Base-by-base conservation (phyloP, 805 yeast species). In the Metschnikowia shivogae region DNA sequence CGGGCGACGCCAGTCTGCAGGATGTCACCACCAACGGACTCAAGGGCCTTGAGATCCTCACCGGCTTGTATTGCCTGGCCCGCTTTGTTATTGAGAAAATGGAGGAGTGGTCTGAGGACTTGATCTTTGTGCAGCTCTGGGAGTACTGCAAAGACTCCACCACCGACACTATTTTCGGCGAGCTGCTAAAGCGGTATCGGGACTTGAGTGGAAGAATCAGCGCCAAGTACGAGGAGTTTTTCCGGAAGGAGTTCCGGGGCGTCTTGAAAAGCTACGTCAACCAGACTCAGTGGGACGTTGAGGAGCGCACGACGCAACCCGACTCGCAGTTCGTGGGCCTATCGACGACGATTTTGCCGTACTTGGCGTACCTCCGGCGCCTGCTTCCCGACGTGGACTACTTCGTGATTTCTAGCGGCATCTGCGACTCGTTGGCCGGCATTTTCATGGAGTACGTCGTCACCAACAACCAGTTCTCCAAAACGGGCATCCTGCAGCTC, bases 11-110 rank as follows among this genome's bases (percentile, higher is more conserved):
- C 5, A 44, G 20, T 9, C 89, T 97, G 80, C 99, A 93, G 81
- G 97, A 97, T 59, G 97, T 90, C 67, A 92, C 92, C 66, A 90
- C 98, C 74, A 55, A 60, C 30, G 59, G 64, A 11, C 34, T 63
- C n/a, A 56, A 57, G 26, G 65, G 63, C 1, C 50, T 70, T 22
- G 57, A 58, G 34, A 46, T 46, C 34, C 55, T 70, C 39, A 61
- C 69, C 2, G 64, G 62, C 19, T 47, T 70, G 2, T 68, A 59
- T 42, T 68, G 74, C 37, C 65, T 62, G 63, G 53, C 66, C 7
- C 60, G 61, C 37, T 71, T 58, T 42, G 52, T 67, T 1, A 34
- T 44, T 5, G 55, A 57, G 31, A 48, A 60, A 17, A 56, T 71
- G 52, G 68, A 67, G 33, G 58, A 57, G 42, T 68, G 76, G 74